Base-by-base conservation (phyloP, 805 yeast species). In the Sugiyamaella boreocaroliniensis region DNA sequence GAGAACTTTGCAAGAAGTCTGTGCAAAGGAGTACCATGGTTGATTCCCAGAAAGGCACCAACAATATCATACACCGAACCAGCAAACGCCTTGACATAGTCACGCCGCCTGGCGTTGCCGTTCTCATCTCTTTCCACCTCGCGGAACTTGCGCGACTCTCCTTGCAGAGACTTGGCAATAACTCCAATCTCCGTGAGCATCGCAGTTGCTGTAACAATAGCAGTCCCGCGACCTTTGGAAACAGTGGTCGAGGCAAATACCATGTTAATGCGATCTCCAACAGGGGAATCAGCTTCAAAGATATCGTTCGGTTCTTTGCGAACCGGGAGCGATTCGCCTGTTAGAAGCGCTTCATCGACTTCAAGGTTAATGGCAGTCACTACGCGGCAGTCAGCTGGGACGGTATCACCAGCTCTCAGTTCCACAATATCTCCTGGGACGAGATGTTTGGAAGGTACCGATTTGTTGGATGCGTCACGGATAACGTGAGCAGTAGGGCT, bases 11-110 rank as follows among this genome's bases (percentile, higher is more conserved):
- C 81, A 51, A 89, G 74, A 60, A 80, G 81, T 57, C 86, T 76
- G 58, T 85, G 90, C 58, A 88, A 75, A 1, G 96, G 96, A 2
- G 96, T 89, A 37, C 96, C 96, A 14, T 76, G 80, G 40, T 78
- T 79, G 29, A 83, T 78, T 49, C 96, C 96, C 58, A 89, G 75
- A 58, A 89, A 78, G 41, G 82, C 78, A 40, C 89, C 89, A 49
- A 79, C 62, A 42, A 79, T 71, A 60, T 83, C 82, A 53, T 74
- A 76, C 40, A 75, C 54, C 4, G 89, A 75, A 8, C 74, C 72
- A 37, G 66, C 63, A 46, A 70, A 64, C 3, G 87, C 84, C 29
- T 62, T 62, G n/a, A 70, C 55, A 58, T 78, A 76, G 45, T 74
- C 84, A 40, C 68, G 64, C 45, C 62, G 62, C 11, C 71, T 63